phyloP scores from a whole-genome alignment of 2,329 filamentous ascomycete genomes.

The Ciborinia camelliae region DNA sequence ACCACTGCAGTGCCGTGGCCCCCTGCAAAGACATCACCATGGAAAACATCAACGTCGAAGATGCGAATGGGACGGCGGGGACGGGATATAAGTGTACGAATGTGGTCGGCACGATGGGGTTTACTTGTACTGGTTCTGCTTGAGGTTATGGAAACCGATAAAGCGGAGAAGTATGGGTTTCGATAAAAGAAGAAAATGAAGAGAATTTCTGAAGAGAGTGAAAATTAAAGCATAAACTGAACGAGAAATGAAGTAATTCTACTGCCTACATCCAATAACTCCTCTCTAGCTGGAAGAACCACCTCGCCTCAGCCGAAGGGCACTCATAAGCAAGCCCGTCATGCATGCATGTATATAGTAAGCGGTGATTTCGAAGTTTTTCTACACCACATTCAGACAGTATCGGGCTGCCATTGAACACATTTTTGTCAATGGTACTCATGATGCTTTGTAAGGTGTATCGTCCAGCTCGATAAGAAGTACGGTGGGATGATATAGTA shows the following conservation, averaged over 20 bases:
- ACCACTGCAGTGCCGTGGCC: slow-evolving; percentile 11
- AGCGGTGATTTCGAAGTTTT: neutral
- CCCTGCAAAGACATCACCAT: slow-evolving; percentile 10
- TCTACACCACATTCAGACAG: no score
- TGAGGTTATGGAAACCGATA: neutral
- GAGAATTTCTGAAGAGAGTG: neutral
- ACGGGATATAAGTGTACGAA: slow-evolving; percentile 14
- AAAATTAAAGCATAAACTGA: neutral
- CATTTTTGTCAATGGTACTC: neutral
- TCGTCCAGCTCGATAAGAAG: neutral
- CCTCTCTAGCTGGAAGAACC: neutral
- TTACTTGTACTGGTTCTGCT: neutral
- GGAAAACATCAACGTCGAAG: neutral
- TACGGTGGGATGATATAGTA: neutral
- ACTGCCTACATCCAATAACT: neutral
- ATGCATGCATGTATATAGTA: neutral
- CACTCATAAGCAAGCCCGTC: neutral
- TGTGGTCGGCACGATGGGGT: slow-evolving; percentile 2
- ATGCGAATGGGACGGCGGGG: neutral
- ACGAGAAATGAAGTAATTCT: neutral
- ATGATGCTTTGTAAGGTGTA: neutral
- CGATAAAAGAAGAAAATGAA: neutral
- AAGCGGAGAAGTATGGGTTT: neutral
- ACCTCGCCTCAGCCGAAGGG: neutral
- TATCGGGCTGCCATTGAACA: neutral